phyloP scores from a whole-genome alignment of 345 rosid species.

The Citrus mangshanensis region DNA sequence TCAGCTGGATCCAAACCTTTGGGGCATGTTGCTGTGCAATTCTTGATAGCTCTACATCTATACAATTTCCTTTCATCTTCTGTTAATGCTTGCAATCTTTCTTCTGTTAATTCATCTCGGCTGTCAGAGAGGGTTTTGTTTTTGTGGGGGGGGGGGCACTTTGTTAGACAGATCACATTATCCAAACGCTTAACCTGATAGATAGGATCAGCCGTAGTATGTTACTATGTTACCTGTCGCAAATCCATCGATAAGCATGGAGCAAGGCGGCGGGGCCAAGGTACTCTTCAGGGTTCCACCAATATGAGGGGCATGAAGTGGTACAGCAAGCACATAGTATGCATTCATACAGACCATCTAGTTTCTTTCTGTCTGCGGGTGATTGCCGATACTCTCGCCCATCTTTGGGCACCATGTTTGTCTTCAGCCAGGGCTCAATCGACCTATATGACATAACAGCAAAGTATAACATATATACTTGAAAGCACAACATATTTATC shows the following conservation, averaged over 20 bases:
- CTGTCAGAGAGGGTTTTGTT: constrained; percentile 17
- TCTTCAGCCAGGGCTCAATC: constrained; percentile 74
- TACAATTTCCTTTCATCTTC: constrained; percentile 50
- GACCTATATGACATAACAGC: constrained; percentile 26
- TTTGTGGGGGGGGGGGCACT: too few species aligned
- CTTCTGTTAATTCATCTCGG: constrained; percentile 47
- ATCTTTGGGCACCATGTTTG: constrained; percentile 30
- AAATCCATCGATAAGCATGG: constrained; percentile 61
- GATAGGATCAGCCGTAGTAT: not conserved
- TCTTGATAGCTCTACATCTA: constrained; percentile 55
- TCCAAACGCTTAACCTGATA: too few species aligned
- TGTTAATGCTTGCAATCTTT: constrained; percentile 51
- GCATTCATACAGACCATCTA: constrained; percentile 72
- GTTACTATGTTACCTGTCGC: constrained; percentile 34
- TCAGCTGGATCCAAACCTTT: constrained; percentile 59
- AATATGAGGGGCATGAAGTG: constrained; percentile 59
- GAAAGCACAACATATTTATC: not conserved
- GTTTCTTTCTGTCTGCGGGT: constrained; percentile 47
- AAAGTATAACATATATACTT: not conserved
- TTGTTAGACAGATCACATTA: too few species aligned
- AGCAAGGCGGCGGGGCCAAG: constrained; percentile 62
- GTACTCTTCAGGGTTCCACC: constrained; percentile 80
- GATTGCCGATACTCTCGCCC: constrained; percentile 54
- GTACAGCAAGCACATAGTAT: constrained; percentile 71
- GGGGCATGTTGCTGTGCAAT: constrained; percentile 62